Evolutionary conservation across 2,329 filamentous ascomycete species (phyloP), one percentile per base, ranked within the genome.

Genomic region (Corniculantispora saksenae): DNA sequence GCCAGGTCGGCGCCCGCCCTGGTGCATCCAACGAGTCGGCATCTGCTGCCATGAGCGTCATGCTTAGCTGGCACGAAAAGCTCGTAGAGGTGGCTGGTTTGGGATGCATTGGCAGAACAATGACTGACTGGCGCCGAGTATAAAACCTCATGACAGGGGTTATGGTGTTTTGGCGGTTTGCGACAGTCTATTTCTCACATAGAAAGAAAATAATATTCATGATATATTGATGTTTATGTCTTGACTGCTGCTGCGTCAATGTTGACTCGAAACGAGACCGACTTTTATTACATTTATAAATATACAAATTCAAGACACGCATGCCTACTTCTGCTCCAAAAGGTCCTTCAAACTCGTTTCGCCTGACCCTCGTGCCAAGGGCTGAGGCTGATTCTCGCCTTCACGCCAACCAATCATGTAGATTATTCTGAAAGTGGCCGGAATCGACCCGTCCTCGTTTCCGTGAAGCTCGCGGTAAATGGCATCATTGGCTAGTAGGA

Each of bases 381-480:
- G 94, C 78, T 94, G 83, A 2, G 89, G 83, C 79, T 98, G 94
- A 61, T 89, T 86, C 35, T 86, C 84, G 2, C 91, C 90, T 70
- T 94, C 91, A 75, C 94, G 96, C 95, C 95, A 99, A 0, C 95
- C 95, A 78, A 99, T 99, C 94, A 98, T 97, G 77, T 95, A 97
- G 67, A 99, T 97, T 71, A 97, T 85, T 70, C 95, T 86, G 75
- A 97, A 99, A 0, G 95, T 99, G 1, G 95, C 95, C 1, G 95
- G 95, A 67, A 95, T 83, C 1, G 81, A 86, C 23, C 86, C 91
- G 71, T 92, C 90, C 51, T 89, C 85, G 72, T 96, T 93, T 21
- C 92, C 94, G 77, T 99, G 93, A 64, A 99, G 79, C 74, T 91
- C 89, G 56, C 88, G 85, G 76, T 99, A 99, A 65, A 99, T 97